Evolutionary conservation across 2,329 filamentous ascomycete genomes (phyloP), one percentile per base, ranked within the genome.

Genomic region (Alternaria metachromatica): DNA sequence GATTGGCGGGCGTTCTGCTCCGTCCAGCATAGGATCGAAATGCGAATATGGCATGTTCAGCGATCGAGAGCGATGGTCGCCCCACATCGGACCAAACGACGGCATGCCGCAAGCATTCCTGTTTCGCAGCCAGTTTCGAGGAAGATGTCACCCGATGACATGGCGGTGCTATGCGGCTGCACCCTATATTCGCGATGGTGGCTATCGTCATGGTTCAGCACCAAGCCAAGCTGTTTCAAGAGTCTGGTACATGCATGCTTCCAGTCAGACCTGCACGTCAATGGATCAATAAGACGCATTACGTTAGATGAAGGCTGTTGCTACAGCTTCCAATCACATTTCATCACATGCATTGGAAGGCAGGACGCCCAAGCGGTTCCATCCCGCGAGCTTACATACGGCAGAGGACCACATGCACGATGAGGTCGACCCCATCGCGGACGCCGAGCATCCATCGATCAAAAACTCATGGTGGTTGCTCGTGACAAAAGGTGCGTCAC

Each of bases 361-460:
- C 18, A 54, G 44, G 50, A 60, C 54, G 62, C 62, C 67, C 68
- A 71, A 70, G 64, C 67, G 68, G 67, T 56, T 67, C 64, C 65
- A 72, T 71, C 62, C 68, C 64, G 67, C 68, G 63, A 67, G 58
- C 62, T 62, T 66, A 48, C 56, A 20, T 55, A 37, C 25, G 44
- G 28, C 46, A 55, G 61, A 49, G 30, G 51, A 33, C 26, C 30
- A 30, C 41, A 61, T 33, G 51, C 58, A 50, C 44, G 44, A 61
- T 61, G 58, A 61, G 53, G 53, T 56, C 57, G 45, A 44, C 49
- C 23, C 37, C 7, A 55, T 55, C 33, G 57, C 45, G 45, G 43
- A 43, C 50, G 49, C 61, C 61, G 61, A 55, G 57, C 26, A 45
- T 46, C 30, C 57, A 53, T 60, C 51, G 45, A 60, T 25, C 30